These are phyloP conservation scores for Hypericum perforatum DNA, from an alignment of 345 rosid genomes.

Conservation along the genomic window DNA sequence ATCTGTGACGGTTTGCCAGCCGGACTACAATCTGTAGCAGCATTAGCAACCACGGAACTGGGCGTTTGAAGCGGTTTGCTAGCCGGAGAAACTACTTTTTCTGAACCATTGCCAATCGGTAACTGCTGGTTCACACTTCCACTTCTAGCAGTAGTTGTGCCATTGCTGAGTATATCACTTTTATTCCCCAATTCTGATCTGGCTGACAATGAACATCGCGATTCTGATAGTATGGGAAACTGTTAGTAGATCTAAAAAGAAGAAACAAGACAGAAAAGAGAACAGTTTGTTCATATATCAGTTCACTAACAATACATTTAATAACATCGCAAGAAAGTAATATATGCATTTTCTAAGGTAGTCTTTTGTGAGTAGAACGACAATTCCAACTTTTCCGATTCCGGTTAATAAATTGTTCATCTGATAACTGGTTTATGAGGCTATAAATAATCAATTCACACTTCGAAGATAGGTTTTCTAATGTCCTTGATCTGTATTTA, in stretches of 20 bases:
- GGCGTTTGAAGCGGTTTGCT: conserved; percentile 27
- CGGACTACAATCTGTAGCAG: too few species aligned
- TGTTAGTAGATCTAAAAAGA: too few species aligned
- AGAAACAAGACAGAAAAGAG: too few species aligned
- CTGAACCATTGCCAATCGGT: conserved; percentile 39
- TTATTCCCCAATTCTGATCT: conserved; percentile 48
- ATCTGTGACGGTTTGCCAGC: too few species aligned
- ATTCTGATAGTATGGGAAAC: too few species aligned
- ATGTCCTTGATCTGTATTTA: too few species aligned
- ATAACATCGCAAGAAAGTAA: not conserved
- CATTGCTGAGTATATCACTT: conserved; percentile 29
- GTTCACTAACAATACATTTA: conserved; percentile 5
- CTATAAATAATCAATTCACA: too few species aligned
- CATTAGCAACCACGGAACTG: not conserved
- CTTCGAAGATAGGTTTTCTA: too few species aligned
- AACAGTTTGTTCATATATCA: conserved; percentile 52
- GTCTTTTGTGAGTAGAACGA: too few species aligned
- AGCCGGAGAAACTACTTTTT: conserved; percentile 23
- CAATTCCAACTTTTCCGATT: too few species aligned
- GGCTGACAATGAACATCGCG: conserved; percentile 34
- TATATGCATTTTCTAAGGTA: not conserved
- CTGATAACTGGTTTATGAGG: too few species aligned
- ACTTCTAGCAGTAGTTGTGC: conserved; percentile 28
- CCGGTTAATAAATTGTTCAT: too few species aligned
- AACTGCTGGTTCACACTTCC: conserved; percentile 37